Evolutionary conservation across 164 flowering plant species (phyloP).

Genomic region (Vitis rupestris): DNA sequence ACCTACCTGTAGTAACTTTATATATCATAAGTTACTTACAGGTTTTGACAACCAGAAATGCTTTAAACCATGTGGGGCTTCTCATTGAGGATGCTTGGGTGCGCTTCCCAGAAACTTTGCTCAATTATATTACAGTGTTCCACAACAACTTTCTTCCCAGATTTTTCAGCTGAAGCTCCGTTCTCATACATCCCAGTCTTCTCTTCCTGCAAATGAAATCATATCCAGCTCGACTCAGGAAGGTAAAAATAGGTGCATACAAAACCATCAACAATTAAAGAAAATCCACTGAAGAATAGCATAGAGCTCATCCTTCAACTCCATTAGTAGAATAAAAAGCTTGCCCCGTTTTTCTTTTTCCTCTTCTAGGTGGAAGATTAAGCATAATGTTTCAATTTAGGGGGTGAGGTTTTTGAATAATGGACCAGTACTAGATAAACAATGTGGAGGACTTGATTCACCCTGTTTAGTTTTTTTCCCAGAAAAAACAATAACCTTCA

Average conservation of each 20-base stretch:
- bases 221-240: not conserved
- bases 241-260: not conserved
- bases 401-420: too few relatives aligned
- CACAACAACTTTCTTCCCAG: slow-evolving; percentile 32
- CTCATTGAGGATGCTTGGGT: slow-evolving; percentile 44
- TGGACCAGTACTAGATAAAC: too few relatives aligned
- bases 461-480: too few relatives aligned
- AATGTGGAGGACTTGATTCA: too few relatives aligned
- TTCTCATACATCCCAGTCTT: slow-evolving; percentile 10
- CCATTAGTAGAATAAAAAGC: too few relatives aligned
- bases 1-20: too few relatives aligned
- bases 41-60: not conserved
- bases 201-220: slow-evolving; percentile 25
- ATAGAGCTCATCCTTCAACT: too few relatives aligned
- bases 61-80: slow-evolving; percentile 3
- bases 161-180: slow-evolving; percentile 24
- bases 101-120: slow-evolving; percentile 54
- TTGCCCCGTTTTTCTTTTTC: too few relatives aligned
- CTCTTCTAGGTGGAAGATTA: too few relatives aligned
- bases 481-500: too few relatives aligned
- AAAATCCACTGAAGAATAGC: not conserved
- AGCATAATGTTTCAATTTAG: too few relatives aligned
- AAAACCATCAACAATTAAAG: not conserved
- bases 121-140: slow-evolving; percentile 58
- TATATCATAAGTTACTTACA: too few relatives aligned